Base-by-base conservation (phyloP, 2,329 filamentous ascomycete genomes). In the Diplocarpon mali region DNA sequence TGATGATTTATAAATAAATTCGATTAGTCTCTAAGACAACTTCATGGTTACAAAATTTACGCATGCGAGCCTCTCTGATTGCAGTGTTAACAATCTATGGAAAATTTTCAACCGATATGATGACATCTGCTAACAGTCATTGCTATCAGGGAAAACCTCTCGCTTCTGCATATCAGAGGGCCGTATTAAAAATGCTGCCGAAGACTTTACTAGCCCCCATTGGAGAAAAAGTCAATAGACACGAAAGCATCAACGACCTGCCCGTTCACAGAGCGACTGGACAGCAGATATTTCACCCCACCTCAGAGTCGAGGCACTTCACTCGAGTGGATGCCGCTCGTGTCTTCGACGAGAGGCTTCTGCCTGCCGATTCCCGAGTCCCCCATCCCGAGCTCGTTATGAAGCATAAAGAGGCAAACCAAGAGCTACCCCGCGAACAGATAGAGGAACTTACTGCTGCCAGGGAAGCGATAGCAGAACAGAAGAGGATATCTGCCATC, bases 1-100 rank as follows among this genome's bases (percentile, higher is more conserved):
- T 83, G 80, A 84, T 84, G 80, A 85, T 75, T 71, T 68, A 74
- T 69, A 75, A 78, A n/a, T n/a, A n/a, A 80, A 79, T 70, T 78
- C 90, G 90, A 95, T 96, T 95, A 95, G 90, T 96, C 90, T 95
- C 93, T 74, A 95, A 95, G 89, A 96, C 89, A 80, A 66, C 70
- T 64, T 79, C 72, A 80, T 92, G 86, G 85, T 95, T 90, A 90
- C 72, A 83, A 74, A 76, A 70, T 70, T 69, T 76, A 76, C 73
- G 74, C 77, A 80, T 81, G 72, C 75, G 73, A 78, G 72, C 76
- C 76, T 82, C 77, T 82, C 82, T 86, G 82, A 86, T 15, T 37
- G 40, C 38, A 38, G 41, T 43, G 44, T 36, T 45, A 34, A 32
- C 34, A 31, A 15, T 29, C 34, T 32, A 16, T n/a, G n/a, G 14